Evolutionary conservation across 148 eudicot species (phyloP).

Genomic region (Camellia sinensis): DNA sequence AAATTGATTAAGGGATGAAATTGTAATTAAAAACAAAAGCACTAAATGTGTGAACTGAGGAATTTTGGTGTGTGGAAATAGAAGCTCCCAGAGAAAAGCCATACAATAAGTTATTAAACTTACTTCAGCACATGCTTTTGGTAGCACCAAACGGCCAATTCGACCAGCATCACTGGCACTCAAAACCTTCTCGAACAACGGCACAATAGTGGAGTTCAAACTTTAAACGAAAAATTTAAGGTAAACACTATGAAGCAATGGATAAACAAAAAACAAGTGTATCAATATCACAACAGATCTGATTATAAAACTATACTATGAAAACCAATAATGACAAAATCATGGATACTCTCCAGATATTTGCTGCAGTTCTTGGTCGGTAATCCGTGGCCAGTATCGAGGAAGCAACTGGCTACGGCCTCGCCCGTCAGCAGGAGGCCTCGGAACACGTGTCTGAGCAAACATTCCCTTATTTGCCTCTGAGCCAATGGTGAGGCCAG

Average conservation of each 20-base stretch:
- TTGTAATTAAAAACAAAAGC: too few species aligned
- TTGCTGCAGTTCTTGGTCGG: slow-evolving; percentile 91
- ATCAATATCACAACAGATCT: not conserved
- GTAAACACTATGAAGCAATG: slow-evolving; percentile 22
- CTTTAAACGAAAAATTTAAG: slow-evolving; percentile 54
- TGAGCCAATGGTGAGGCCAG: slow-evolving; percentile 28
- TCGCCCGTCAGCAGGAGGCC: slow-evolving; percentile 93
- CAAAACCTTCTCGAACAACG: slow-evolving; percentile 90
- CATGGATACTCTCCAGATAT: slow-evolving; percentile 96
- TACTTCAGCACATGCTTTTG: slow-evolving; percentile 99
- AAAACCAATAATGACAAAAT: not conserved
- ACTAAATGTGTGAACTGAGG: too few species aligned
- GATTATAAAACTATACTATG: not conserved
- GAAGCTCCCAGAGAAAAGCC: not conserved
- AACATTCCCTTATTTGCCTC: slow-evolving; percentile 48
- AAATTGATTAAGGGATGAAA: too few species aligned
- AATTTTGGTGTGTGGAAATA: too few species aligned
- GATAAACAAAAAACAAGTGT: not conserved
- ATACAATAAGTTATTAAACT: slow-evolving; percentile 25
- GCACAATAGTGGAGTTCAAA: slow-evolving; percentile 81
- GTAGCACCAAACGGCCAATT: slow-evolving; percentile 95
- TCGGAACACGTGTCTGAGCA: slow-evolving; percentile 62
- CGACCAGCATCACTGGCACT: slow-evolving; percentile 99
- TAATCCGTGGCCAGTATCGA: slow-evolving; percentile 95
- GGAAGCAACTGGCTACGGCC: slow-evolving; percentile 85